Evolutionary conservation across 1,284 basidiomycete species (phyloP).

Genomic region (Moesziomyces globuligerus): DNA sequence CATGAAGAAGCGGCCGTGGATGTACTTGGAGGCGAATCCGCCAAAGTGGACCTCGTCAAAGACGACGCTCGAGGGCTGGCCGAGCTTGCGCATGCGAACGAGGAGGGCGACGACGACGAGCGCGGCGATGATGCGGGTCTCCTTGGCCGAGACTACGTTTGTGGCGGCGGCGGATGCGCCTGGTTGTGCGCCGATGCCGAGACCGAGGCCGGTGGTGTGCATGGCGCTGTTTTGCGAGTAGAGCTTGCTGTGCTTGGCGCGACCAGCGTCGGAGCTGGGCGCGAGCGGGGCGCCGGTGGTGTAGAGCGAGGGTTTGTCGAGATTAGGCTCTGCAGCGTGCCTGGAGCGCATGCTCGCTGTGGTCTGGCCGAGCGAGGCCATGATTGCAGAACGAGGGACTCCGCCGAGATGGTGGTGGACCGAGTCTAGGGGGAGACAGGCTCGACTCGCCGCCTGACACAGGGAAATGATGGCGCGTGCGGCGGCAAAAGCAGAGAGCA

Average conservation of each 20-base stretch:
- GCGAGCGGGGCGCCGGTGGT: constrained; percentile 3
- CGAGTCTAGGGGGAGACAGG: too few relatives aligned
- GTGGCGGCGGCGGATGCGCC: constrained; percentile 36
- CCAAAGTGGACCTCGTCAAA: constrained; percentile 68
- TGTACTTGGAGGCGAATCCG: constrained; percentile 80
- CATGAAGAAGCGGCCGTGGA: constrained; percentile 88
- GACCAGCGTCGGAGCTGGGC: constrained; percentile 23
- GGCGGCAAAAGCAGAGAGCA: background rate
- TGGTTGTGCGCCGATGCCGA: constrained; percentile 44
- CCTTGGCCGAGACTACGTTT: constrained; percentile 20
- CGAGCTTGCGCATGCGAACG: constrained; percentile 58
- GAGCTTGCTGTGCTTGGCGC: constrained; percentile 33
- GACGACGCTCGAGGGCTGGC: constrained; percentile 64
- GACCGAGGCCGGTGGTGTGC: constrained; percentile 42
- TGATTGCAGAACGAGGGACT: constrained; percentile 4
- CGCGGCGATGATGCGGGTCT: constrained; percentile 39
- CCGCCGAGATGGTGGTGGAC: too few relatives aligned
- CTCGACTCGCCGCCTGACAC: too few relatives aligned
- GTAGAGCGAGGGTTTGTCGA: constrained; percentile 38
- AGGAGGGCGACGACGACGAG: constrained; percentile 40
- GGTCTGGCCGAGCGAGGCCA: constrained; percentile 48
- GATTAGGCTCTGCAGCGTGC: too few relatives aligned
- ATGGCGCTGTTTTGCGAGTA: constrained; percentile 9
- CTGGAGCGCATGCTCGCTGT: constrained; percentile 38
- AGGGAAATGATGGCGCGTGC: background rate